A percentile compares a stretch with the other conserved stretches of the same genome.
Evolutionary conservation across 1,139 yeast genomes (phyloP).

Genomic region (Pichia sp.): DNA sequence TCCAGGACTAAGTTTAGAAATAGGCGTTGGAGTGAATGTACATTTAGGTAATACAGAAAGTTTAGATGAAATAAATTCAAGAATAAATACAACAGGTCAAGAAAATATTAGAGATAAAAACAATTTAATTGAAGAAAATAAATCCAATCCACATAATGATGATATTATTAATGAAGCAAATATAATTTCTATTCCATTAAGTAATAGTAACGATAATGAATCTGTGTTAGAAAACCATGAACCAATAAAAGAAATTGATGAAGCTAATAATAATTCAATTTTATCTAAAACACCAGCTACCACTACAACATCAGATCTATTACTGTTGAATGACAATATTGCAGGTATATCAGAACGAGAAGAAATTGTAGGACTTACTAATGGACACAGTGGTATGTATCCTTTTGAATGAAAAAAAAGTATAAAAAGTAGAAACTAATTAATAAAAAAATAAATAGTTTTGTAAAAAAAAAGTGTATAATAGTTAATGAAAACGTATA

Average conservation of each 20-base stretch:
- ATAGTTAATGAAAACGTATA: too few species aligned
- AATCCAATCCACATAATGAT: not conserved
- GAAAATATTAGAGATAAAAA: too few species aligned
- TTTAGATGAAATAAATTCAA: constrained; percentile 7
- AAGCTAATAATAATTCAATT: not conserved
- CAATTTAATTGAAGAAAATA: too few species aligned
- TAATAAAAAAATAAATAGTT: too few species aligned
- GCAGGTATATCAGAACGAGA: constrained; percentile 8
- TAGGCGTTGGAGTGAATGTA: constrained; percentile 9
- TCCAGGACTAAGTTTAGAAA: not conserved
- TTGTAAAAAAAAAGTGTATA: too few species aligned
- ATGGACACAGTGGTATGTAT: constrained; percentile 11
- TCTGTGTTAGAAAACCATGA: not conserved
- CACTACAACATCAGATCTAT: constrained; percentile 7
- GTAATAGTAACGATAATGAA: not conserved
- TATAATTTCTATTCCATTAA: not conserved
- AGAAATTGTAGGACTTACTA: constrained; percentile 12
- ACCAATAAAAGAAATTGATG: not conserved
- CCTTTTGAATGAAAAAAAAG: not conserved
- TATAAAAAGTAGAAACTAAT: too few species aligned
- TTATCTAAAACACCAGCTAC: constrained; percentile 11
- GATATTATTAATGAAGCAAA: not conserved
- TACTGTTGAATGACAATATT: constrained; percentile 10
- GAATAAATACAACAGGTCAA: constrained; percentile 2
- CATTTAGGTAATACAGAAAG: constrained; percentile 9